Evolutionary conservation across 1,284 basidiomycete genomes (phyloP), one percentile per base, ranked within the genome.

Genomic region (Sporisorium iseilematis-ciliati): DNA sequence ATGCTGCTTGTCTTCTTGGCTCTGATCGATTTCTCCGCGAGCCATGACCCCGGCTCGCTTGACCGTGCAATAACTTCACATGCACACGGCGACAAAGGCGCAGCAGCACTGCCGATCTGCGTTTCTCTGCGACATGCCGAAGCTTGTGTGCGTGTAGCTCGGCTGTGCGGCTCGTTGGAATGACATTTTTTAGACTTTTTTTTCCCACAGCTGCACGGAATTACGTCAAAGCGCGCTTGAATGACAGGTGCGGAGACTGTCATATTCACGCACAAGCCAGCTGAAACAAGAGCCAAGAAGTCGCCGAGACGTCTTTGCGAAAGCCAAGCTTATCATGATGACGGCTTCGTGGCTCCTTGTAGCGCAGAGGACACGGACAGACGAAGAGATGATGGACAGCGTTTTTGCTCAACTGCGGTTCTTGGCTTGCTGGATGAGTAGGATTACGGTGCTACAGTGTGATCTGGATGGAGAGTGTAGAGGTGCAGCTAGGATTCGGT

Each of bases 401-500:
- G 43, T 8, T 45, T 25, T 11, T 25, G 33, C 10, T 33, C 33
- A 33, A 33, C 12, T 33, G 35, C 35, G 14, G 35, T 38, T 38
- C 35, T 25, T 25, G 12, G 12, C 23, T 26, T 16, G 43, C 12
- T 6, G 43, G 21, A n/a, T 31, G 18, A 21, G 7, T n/a, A 25
- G 46, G 14, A 31, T 33, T 12, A 33, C 33, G 12, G 41, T 42
- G 41, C 33, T 6, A 20, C 26, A 50, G 12, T n/a, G n/a, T 12
- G 11, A 43, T 18, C 6, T 35, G 33, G 8, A 40, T 14, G 20
- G 29, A 42, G 7, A 21, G 7, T 4, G 41, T 11, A 21, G 11
- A 29, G 18, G 25, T 18, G 38, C 3, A 8, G 20, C 55, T 65
- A 68, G 43, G 65, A 62, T 42, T 72, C 74, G 7, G 55, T 50